Conservation (phyloP, 108 stramenopile genomes). For the Nitzschia sp. region DNA sequence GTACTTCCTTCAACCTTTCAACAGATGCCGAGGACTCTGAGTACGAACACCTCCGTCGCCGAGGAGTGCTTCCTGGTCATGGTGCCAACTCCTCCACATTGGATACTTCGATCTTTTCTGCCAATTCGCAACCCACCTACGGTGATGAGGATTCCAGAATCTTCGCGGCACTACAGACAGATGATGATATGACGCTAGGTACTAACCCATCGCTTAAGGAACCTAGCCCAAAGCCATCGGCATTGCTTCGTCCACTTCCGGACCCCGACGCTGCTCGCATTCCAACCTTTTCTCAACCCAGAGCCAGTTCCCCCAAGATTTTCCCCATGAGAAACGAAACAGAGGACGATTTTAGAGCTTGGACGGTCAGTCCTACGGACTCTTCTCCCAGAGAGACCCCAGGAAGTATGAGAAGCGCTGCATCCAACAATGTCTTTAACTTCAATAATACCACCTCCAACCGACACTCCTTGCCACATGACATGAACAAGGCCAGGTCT, state of each 20-base stretch:
- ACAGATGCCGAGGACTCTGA: constrained; percentile 79
- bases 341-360: constrained; percentile 55
- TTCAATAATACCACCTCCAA: constrained; percentile 7
- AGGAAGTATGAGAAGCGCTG: background rate
- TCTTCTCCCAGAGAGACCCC: constrained; percentile 4
- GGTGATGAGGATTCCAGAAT: constrained; percentile 48
- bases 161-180: constrained; percentile 59
- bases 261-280: constrained; percentile 22
- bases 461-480: background rate
- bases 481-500: background rate
- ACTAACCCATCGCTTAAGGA: constrained; percentile 35
- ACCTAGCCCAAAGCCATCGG: constrained; percentile 8
- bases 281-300: constrained; percentile 20
- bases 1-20: constrained; percentile 55
- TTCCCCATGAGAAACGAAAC: constrained; percentile 25
- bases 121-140: constrained; percentile 16
- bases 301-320: constrained; percentile 7
- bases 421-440: constrained; percentile 6
- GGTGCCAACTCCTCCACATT: background rate
- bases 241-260: constrained; percentile 9
- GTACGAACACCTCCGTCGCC: constrained; percentile 55
- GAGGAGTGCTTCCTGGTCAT: constrained; percentile 18
- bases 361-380: constrained; percentile 45
- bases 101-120: constrained; percentile 25
- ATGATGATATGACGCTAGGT: constrained; percentile 43